phyloP scores from a whole-genome alignment of 768 basidiomycete species.

The Boletales sp. region DNA sequence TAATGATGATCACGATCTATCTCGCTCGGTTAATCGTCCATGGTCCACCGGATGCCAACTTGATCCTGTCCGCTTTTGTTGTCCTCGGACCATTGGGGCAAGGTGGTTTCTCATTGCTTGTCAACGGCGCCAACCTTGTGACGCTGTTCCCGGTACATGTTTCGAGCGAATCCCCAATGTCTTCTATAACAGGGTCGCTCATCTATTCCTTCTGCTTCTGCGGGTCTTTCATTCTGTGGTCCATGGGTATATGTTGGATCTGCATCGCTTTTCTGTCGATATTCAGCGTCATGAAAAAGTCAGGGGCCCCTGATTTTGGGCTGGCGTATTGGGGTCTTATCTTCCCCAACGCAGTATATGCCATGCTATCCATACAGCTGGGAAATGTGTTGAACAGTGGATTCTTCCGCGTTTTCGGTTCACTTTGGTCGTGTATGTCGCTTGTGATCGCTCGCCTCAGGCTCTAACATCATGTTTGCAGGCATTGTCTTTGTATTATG shows the following conservation, averaged over 20 bases:
- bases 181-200: slow-evolving; percentile 36
- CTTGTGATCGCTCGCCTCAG: neutral
- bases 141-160: slow-evolving; percentile 32
- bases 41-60: slow-evolving; percentile 37
- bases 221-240: slow-evolving; percentile 47
- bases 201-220: slow-evolving; percentile 44
- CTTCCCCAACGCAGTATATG: slow-evolving; percentile 55
- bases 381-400: slow-evolving; percentile 45
- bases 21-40: slow-evolving; percentile 41
- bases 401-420: slow-evolving; percentile 52
- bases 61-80: slow-evolving; percentile 44
- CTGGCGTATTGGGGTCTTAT: slow-evolving; percentile 53
- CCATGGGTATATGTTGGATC: slow-evolving; percentile 54
- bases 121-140: slow-evolving; percentile 38
- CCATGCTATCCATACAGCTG: slow-evolving; percentile 47
- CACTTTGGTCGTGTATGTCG: slow-evolving; percentile 48
- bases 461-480: slow-evolving; percentile 10
- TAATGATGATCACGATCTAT: slow-evolving; percentile 49
- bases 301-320: slow-evolving; percentile 39
- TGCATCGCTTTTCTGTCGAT: slow-evolving; percentile 42
- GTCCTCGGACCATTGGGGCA: slow-evolving; percentile 54
- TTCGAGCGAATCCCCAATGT: slow-evolving; percentile 30
- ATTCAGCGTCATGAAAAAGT: slow-evolving; percentile 26
- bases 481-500: slow-evolving; percentile 43
- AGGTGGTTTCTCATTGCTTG: slow-evolving; percentile 43